phyloP scores from a whole-genome alignment of 2,329 filamentous ascomycete species.

The Incumbomyces lentus region DNA sequence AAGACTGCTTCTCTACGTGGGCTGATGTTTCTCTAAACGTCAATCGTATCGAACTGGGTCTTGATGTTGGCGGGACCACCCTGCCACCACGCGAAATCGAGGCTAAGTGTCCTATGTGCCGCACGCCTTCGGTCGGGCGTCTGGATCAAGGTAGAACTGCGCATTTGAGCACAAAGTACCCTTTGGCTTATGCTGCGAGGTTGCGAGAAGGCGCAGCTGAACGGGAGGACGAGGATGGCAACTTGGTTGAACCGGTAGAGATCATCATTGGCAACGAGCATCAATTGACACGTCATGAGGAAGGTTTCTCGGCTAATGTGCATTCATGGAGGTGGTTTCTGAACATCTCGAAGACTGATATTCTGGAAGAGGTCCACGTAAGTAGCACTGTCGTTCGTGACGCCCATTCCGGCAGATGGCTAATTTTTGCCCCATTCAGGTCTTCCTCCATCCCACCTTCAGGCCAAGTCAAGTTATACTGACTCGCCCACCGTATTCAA shows the following conservation, averaged over 20 bases:
- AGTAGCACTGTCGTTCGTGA: conserved; percentile 9
- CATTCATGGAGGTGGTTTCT: conserved; percentile 21
- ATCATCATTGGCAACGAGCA: conserved; percentile 19
- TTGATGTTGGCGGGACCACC: conserved; percentile 13
- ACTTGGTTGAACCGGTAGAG: conserved; percentile 15
- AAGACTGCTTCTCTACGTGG: conserved; percentile 18
- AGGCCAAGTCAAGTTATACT: conserved; percentile 13
- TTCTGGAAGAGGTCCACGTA: conserved; percentile 19
- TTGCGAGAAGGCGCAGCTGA: background rate
- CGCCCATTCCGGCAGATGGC: background rate
- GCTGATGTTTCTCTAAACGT: conserved; percentile 18
- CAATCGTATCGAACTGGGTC: conserved; percentile 13
- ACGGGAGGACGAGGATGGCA: conserved; percentile 9
- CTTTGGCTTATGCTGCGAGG: conserved; percentile 11
- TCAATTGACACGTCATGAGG: conserved; percentile 10
- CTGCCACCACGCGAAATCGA: conserved; percentile 16
- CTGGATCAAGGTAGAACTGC: conserved; percentile 9
- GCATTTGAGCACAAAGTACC: conserved; percentile 11
- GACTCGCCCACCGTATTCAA: conserved; percentile 14
- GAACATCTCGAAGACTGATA: conserved; percentile 13
- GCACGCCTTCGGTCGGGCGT: conserved; percentile 13
- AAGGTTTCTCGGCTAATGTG: conserved; percentile 11
- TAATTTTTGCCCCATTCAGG: background rate
- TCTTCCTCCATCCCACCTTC: conserved; percentile 17
- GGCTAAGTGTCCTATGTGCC: conserved; percentile 18